These are phyloP conservation scores for Eutrema yunnanense DNA, from an alignment of 345 rosid genomes.

Conservation along the genomic window DNA sequence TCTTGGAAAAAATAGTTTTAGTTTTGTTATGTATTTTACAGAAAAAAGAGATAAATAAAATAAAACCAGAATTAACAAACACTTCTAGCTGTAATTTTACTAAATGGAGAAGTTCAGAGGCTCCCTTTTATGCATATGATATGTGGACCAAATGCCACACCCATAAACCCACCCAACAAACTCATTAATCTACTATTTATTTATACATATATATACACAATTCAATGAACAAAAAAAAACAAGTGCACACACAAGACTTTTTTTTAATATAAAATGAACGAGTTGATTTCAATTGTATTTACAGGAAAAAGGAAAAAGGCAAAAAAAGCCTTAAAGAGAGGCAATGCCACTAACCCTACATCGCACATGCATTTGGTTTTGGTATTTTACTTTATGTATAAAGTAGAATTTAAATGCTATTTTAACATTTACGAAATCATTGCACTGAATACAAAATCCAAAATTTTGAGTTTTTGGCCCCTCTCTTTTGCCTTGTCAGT, in stretches of 20 bases:
- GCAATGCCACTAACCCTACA: slow-evolving; percentile 22
- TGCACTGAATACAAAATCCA: slow-evolving; percentile 28
- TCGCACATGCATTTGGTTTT: slow-evolving; percentile 30
- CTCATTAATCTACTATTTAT: not conserved
- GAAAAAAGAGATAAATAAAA: not conserved
- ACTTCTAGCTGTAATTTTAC: not conserved
- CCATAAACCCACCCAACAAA: not conserved
- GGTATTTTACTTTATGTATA: slow-evolving; percentile 20
- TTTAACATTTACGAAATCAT: slow-evolving; percentile 8
- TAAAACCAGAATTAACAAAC: not conserved
- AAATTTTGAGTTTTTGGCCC: not conserved
- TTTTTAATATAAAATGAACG: not conserved
- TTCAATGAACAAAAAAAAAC: no score
- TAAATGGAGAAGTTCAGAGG: not conserved
- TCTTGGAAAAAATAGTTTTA: no score
- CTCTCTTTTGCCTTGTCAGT: slow-evolving; percentile 15
- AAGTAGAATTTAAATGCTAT: not conserved
- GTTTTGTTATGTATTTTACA: not conserved
- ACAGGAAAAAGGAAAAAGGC: not conserved
- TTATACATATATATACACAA: not conserved
- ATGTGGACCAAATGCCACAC: slow-evolving; percentile 2
- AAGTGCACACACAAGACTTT: no score
- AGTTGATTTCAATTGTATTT: not conserved
- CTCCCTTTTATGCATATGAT: not conserved
- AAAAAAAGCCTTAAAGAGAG: slow-evolving; percentile 16